Evolutionary conservation across 345 rosid species (phyloP).

Genomic region (Aethionema arabicum): DNA sequence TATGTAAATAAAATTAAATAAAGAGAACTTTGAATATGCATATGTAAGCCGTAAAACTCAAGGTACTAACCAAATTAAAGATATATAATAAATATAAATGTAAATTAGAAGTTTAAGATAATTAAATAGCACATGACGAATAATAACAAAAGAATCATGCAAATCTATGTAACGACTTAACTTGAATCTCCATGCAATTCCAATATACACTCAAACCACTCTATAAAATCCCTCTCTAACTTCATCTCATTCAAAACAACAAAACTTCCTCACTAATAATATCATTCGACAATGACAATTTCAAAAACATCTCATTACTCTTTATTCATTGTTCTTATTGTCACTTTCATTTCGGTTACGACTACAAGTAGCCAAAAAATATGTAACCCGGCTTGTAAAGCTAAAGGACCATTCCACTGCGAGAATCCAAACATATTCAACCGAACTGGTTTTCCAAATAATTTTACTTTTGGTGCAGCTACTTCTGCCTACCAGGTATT

Average conservation of each 20-base stretch:
- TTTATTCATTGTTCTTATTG: constrained; percentile 2
- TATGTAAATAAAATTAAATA: neutral
- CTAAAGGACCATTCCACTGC: constrained; percentile 26
- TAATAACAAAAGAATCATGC: neutral
- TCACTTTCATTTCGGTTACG: constrained; percentile 1
- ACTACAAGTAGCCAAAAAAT: constrained; percentile 1
- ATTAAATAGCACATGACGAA: neutral
- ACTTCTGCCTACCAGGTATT: constrained; percentile 29
- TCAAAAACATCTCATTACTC: constrained; percentile 11
- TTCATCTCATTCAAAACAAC: neutral
- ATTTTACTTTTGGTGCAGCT: constrained; percentile 28
- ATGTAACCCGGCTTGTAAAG: constrained; percentile 24
- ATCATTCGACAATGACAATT: constrained; percentile 7
- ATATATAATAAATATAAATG: neutral
- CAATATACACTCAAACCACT: constrained; percentile 18
- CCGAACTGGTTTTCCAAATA: constrained; percentile 11
- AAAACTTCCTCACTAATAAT: neutral
- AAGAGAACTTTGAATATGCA: neutral
- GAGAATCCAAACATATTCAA: constrained; percentile 22
- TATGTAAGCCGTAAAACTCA: neutral
- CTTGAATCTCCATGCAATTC: constrained; percentile 3
- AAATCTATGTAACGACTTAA: neutral
- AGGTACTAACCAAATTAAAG: neutral
- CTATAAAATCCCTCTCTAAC: constrained; percentile 5
- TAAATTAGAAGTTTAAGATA: neutral